These are phyloP conservation scores for Schizopora paradoxa DNA, from an alignment of 1,284 basidiomycete genomes.

Conservation along the genomic window DNA sequence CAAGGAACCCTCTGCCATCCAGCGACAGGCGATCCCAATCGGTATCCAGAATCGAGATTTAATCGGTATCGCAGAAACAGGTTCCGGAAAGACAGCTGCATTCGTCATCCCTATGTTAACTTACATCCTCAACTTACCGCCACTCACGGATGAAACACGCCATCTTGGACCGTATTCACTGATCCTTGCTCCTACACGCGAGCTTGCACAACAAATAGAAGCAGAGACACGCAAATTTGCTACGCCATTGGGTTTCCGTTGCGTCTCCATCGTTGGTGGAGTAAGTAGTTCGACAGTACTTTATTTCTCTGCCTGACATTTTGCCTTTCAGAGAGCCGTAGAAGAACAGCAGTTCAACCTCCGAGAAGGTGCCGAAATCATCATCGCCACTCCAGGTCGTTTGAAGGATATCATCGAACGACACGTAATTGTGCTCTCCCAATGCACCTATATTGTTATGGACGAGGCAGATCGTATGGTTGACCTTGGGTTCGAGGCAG, in stretches of 20 bases:
- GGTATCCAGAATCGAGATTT: constrained; percentile 94
- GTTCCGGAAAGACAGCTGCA: constrained; percentile 98
- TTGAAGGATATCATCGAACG: constrained; percentile 96
- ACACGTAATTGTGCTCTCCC: constrained; percentile 89
- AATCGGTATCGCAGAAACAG: constrained; percentile 97
- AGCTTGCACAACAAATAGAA: constrained; percentile 97
- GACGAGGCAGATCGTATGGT: constrained; percentile 99
- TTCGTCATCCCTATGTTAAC: constrained; percentile 98
- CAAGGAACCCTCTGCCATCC: constrained; percentile 94
- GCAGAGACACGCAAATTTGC: constrained; percentile 90
- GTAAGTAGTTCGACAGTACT: constrained; percentile 47
- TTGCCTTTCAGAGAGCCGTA: constrained; percentile 59
- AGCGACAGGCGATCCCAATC: constrained; percentile 97
- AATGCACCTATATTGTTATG: constrained; percentile 98
- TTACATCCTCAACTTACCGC: constrained; percentile 85
- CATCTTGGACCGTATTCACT: constrained; percentile 92
- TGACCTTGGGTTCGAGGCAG: constrained; percentile 92
- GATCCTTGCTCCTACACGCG: constrained; percentile 94
- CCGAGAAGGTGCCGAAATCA: constrained; percentile 93
- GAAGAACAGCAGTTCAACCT: constrained; percentile 97
- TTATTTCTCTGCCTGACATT: constrained; percentile 11
- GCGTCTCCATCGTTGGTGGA: constrained; percentile 97
- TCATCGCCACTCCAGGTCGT: constrained; percentile 97
- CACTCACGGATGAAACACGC: constrained; percentile 85
- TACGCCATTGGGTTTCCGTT: constrained; percentile 78